Evolutionary conservation across 306 rosid genomes (phyloP).

Genomic region (Lathyrus aphaca): DNA sequence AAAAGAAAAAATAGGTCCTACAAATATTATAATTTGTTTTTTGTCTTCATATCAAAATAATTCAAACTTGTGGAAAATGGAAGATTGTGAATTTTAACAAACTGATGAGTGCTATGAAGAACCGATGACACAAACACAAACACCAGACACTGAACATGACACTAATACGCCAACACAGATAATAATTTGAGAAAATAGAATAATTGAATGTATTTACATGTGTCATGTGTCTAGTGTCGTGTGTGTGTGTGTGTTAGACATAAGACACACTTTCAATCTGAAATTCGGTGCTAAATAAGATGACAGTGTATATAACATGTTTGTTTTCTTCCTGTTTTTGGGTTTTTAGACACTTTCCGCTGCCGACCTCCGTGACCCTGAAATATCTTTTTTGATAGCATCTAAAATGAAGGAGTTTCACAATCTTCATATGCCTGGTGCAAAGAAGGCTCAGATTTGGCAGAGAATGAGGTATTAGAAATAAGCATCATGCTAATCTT

Average conservation of each 20-base stretch:
- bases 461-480: constrained; percentile 70
- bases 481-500: constrained; percentile 6
- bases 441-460: constrained; percentile 63
- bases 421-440: constrained; percentile 67
- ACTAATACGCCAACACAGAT: neutral
- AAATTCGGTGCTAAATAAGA: neutral
- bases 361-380: constrained; percentile 65
- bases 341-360: constrained; percentile 75
- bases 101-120: neutral
- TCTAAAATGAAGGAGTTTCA: constrained; percentile 82
- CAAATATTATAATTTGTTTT: neutral
- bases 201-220: neutral
- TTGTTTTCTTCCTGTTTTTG: neutral
- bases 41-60: neutral
- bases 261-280: neutral
- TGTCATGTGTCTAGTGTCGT: neutral
- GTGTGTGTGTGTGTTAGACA: neutral
- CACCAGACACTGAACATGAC: neutral
- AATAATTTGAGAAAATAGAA: neutral
- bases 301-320: constrained; percentile 2
- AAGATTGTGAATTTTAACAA: neutral
- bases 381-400: constrained; percentile 73
- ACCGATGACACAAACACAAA: too few relatives aligned
- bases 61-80: constrained; percentile 10
- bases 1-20: neutral